A percentile compares a stretch with the other conserved stretches of the same genome.
These are phyloP conservation scores for Hura crepitans DNA, from an alignment of 441 rosid genomes.

Conservation along the genomic window DNA sequence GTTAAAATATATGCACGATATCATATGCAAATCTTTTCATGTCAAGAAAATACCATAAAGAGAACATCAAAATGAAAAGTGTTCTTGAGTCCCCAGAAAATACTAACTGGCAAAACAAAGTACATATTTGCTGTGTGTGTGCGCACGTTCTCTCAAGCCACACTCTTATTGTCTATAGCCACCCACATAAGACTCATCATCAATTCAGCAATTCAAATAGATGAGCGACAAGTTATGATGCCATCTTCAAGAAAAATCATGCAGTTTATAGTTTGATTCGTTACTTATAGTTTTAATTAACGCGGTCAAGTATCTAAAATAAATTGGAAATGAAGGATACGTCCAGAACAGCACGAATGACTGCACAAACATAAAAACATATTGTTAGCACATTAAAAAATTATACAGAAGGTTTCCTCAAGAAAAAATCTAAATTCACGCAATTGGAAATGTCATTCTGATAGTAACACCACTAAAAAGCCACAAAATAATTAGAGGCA, in stretches of 20 bases:
- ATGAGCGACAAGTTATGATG: not conserved
- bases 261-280: not conserved
- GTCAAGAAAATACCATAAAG: conserved; percentile 40
- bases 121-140: not conserved
- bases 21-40: conserved; percentile 78
- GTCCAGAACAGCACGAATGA: conserved; percentile 99
- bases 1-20: conserved; percentile 83
- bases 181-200: not conserved
- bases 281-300: conserved; percentile 2
- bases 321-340: conserved; percentile 61
- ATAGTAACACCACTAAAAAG: not conserved
- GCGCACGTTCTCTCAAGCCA: not conserved
- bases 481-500: not conserved
- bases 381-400: conserved; percentile 12
- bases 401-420: not conserved
- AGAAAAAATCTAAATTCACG: not conserved
- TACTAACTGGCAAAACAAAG: no score
- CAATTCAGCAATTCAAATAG: not conserved
- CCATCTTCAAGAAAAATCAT: not conserved
- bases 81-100: no score
- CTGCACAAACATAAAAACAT: conserved; percentile 44
- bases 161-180: not conserved
- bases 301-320: conserved; percentile 6
- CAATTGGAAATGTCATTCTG: not conserved
- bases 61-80: not conserved